These are phyloP conservation scores for Francoa sonchifolia DNA, from an alignment of 441 rosid genomes.

Conservation along the genomic window DNA sequence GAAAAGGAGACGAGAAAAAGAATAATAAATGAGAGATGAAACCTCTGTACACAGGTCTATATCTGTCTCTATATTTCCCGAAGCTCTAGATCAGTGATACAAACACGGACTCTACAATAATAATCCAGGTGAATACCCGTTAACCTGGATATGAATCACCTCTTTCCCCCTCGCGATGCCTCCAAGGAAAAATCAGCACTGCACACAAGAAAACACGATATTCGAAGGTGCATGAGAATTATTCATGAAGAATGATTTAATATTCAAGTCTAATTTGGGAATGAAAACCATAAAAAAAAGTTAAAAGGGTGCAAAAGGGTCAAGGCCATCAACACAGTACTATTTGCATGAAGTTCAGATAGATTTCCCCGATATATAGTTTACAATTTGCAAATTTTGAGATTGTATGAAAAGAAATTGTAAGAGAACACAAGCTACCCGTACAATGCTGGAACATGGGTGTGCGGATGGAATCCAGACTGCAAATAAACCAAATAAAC, in stretches of 20 bases:
- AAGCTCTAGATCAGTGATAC: no score
- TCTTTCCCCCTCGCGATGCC: constrained; percentile 23
- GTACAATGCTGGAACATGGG: constrained; percentile 63
- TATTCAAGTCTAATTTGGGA: neutral
- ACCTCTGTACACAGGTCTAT: no score
- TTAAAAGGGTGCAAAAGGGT: neutral
- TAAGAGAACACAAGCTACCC: constrained; percentile 42
- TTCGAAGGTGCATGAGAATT: neutral
- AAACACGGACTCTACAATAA: no score
- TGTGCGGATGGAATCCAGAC: constrained; percentile 39
- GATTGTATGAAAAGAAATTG: neutral
- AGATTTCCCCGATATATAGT: neutral
- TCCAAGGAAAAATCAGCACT: constrained; percentile 38
- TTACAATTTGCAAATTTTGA: neutral
- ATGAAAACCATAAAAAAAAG: neutral
- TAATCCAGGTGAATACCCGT: no score
- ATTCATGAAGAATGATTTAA: neutral
- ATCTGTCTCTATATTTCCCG: no score
- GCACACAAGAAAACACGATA: constrained; percentile 17
- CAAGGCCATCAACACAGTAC: neutral
- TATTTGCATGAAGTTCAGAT: neutral
- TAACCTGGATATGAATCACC: no score
- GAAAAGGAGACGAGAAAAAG: no score
- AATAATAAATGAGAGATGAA: no score
- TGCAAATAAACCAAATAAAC: constrained; percentile 39